Evolutionary conservation across 495 filamentous ascomycete genomes (phyloP).

Genomic region (Tuber calosporum): DNA sequence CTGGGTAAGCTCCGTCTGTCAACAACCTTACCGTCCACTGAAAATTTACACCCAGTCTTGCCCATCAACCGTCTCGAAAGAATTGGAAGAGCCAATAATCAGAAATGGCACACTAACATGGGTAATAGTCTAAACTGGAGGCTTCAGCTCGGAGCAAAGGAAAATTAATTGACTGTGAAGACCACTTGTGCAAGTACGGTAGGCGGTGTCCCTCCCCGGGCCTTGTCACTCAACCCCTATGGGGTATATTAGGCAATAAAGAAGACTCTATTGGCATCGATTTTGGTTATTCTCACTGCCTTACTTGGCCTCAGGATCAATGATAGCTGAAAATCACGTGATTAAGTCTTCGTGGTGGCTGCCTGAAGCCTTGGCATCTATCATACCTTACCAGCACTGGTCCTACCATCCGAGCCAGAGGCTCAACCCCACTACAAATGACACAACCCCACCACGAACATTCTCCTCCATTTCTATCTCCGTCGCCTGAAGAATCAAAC

Average conservation of each 20-base stretch:
- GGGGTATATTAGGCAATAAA: neutral
- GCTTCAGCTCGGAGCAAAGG: neutral
- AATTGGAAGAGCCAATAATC: neutral
- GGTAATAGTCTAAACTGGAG: neutral
- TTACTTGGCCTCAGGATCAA: neutral
- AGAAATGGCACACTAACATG: neutral
- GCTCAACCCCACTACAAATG: conserved; percentile 1
- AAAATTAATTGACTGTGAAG: neutral
- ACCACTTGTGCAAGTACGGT: neutral
- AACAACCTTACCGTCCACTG: neutral
- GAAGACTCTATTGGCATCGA: neutral
- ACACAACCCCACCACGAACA: neutral
- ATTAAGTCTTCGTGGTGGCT: neutral
- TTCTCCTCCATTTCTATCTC: neutral
- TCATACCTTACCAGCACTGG: neutral
- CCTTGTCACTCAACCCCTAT: neutral
- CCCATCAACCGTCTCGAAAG: neutral
- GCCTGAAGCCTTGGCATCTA: conserved; percentile 1
- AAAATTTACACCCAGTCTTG: neutral
- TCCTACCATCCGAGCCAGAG: neutral
- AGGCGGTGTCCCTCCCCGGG: neutral
- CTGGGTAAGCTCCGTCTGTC: neutral
- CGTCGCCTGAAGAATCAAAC: neutral
- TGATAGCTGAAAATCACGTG: neutral
- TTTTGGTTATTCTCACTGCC: neutral